phyloP scores from a whole-genome alignment of 768 basidiomycete species.

The Hygrophorus russula region DNA sequence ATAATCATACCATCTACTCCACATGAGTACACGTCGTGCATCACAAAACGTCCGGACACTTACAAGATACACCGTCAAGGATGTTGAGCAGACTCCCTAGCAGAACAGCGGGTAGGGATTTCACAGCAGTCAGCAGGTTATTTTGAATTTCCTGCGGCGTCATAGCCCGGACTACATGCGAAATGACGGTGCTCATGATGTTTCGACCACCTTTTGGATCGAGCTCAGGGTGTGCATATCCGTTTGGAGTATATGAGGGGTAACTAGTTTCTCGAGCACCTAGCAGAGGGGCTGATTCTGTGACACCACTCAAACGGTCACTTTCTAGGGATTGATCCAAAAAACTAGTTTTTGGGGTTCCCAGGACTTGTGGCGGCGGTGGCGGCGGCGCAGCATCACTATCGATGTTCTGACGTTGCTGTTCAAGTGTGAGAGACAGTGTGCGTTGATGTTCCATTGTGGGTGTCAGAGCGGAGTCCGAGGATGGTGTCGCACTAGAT shows the following conservation, averaged over 20 bases:
- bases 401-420: background rate
- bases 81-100: conserved; percentile 82
- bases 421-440: background rate
- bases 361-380: too few relatives aligned
- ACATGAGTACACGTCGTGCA: background rate
- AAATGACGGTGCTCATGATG: background rate
- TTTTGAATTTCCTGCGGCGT: conserved; percentile 7
- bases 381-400: background rate
- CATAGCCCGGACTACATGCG: background rate
- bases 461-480: conserved; percentile 9
- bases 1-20: conserved; percentile 84
- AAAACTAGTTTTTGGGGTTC: background rate
- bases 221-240: background rate
- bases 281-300: conserved; percentile 13
- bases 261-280: background rate
- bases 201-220: background rate
- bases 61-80: conserved; percentile 88
- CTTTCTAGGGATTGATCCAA: background rate
- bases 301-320: conserved; percentile 12
- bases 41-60: conserved; percentile 17
- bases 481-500: conserved; percentile 4
- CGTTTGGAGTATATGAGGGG: background rate
- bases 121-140: conserved; percentile 18
- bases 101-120: conserved; percentile 70
- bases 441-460: conserved; percentile 5